Conservation (phyloP, 2,329 filamentous ascomycete species). For the Xylaria sp. region DNA sequence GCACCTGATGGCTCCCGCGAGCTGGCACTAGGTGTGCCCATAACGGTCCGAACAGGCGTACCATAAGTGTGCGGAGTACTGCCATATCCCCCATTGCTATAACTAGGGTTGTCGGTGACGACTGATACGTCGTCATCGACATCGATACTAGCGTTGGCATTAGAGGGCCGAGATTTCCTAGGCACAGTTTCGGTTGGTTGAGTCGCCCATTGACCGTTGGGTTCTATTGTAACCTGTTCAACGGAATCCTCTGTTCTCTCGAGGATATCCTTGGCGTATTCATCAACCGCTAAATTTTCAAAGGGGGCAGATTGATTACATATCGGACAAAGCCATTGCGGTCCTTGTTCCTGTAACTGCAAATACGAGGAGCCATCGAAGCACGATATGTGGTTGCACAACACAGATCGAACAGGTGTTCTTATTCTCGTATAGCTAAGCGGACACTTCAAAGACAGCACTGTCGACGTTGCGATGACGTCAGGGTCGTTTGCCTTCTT, state of each 20-base stretch:
- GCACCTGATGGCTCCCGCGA: conserved; percentile 49
- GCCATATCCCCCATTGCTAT: conserved; percentile 52
- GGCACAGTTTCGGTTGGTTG: conserved; percentile 50
- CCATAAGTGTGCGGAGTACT: conserved; percentile 34
- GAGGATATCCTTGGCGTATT: conserved; percentile 89
- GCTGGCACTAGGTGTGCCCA: conserved; percentile 37
- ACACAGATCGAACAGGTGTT: conserved; percentile 79
- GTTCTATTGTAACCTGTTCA: conserved; percentile 91
- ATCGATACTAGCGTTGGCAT: conserved; percentile 48
- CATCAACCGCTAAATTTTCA: conserved; percentile 85
- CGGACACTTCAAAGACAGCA: conserved; percentile 92
- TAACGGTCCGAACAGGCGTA: conserved; percentile 40
- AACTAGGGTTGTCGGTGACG: conserved; percentile 54
- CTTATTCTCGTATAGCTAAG: conserved; percentile 85
- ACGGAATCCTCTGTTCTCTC: conserved; percentile 73
- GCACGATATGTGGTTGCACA: conserved; percentile 91
- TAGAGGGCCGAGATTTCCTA: conserved; percentile 42
- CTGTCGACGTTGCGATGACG: conserved; percentile 86
- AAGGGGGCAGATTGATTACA: conserved; percentile 87
- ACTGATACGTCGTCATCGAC: conserved; percentile 64
- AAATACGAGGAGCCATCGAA: conserved; percentile 94
- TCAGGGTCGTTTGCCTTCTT: conserved; percentile 86
- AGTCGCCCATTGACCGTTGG: conserved; percentile 78
- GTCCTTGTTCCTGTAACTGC: conserved; percentile 93
- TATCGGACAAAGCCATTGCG: conserved; percentile 95